Evolutionary conservation across 805 yeast species (phyloP).

Genomic region (Pichia nakasei): DNA sequence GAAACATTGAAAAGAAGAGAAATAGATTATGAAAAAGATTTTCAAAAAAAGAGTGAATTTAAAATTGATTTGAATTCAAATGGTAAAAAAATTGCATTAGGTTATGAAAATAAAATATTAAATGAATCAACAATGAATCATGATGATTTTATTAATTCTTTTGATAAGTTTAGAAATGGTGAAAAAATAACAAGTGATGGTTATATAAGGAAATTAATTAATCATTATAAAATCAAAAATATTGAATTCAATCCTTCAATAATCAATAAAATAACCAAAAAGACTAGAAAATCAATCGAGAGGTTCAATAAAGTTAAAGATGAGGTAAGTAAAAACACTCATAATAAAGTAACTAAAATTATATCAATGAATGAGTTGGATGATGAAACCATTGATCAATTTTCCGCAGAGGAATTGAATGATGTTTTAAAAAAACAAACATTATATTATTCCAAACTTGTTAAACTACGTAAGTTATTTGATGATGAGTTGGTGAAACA

Average conservation of each 20-base stretch:
- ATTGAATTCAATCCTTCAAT: constrained; percentile 12
- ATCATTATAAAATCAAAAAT: constrained; percentile 10
- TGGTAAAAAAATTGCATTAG: constrained; percentile 4
- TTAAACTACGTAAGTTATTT: constrained; percentile 12
- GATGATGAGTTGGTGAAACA: constrained; percentile 17
- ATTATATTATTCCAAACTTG: constrained; percentile 16
- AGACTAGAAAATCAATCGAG: constrained; percentile 8
- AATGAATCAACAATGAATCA: constrained; percentile 6
- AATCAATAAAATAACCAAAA: constrained; percentile 5
- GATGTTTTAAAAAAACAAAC: constrained; percentile 14
- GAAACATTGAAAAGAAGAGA: constrained; percentile 11
- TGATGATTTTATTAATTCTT: constrained; percentile 10
- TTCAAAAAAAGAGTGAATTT: constrained; percentile 6
- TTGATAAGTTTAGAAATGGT: constrained; percentile 2
- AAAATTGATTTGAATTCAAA: constrained; percentile 1
- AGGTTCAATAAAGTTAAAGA: constrained; percentile 1
- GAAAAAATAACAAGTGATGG: constrained; percentile 2
- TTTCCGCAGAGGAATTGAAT: constrained; percentile 13
- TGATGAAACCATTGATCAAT: constrained; percentile 10
- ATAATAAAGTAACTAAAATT: constrained; percentile 2
- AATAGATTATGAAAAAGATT: background rate
- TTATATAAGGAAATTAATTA: constrained; percentile 1
- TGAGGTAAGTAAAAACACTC: background rate
- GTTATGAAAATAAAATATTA: constrained; percentile 1
- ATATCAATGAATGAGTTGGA: constrained; percentile 6